Evolutionary conservation across 345 rosid genomes (phyloP).

Genomic region (Melastoma malabathricum): DNA sequence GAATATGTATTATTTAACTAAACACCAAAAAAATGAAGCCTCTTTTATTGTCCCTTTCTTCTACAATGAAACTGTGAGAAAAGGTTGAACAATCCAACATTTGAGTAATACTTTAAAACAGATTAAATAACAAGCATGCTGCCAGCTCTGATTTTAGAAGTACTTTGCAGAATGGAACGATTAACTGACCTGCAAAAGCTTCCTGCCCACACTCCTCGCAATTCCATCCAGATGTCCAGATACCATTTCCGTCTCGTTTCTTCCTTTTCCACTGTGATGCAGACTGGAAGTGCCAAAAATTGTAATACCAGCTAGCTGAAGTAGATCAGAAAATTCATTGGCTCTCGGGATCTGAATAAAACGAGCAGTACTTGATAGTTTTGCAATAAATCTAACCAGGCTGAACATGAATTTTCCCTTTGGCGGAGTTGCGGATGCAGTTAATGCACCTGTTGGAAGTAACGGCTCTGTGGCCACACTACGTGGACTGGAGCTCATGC

Average conservation of each 20-base stretch:
- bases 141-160: neutral
- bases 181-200: conserved; percentile 52
- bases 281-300: conserved; percentile 45
- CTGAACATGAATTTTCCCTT: neutral
- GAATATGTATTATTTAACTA: too few relatives aligned
- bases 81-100: neutral
- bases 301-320: conserved; percentile 41
- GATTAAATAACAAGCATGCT: neutral
- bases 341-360: neutral
- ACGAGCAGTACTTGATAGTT: neutral
- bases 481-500: conserved; percentile 27
- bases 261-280: conserved; percentile 11
- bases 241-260: conserved; percentile 6
- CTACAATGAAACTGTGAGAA: neutral
- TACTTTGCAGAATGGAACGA: neutral
- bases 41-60: too few relatives aligned
- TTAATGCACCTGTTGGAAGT: conserved; percentile 24
- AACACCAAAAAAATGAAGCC: too few relatives aligned
- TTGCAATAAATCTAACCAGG: too few relatives aligned
- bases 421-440: neutral
- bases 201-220: conserved; percentile 35
- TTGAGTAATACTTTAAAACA: neutral
- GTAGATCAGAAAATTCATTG: conserved; percentile 2
- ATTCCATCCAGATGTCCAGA: conserved; percentile 27
- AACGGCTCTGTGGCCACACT: conserved; percentile 50